A percentile compares a stretch with the other conserved stretches of the same genome.
Evolutionary conservation across 23 red algal genomes (phyloP).

Genomic region (Gracilaria caudata): DNA sequence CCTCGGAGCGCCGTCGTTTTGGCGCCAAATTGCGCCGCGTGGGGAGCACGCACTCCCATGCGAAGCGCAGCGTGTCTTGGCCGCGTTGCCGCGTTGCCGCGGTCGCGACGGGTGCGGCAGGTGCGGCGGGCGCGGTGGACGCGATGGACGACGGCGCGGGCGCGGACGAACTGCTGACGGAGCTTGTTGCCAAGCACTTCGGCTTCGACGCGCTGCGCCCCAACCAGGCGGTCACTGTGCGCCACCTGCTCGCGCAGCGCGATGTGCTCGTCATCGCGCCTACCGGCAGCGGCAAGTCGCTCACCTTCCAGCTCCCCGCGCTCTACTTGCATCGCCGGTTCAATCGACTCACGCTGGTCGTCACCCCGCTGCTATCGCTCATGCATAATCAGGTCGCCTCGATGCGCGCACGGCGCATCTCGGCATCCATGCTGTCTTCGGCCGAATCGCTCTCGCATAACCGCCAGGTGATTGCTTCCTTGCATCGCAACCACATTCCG

Average conservation of each 20-base stretch:
- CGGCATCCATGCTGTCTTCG: slow-evolving; percentile 72
- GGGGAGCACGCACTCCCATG: neutral
- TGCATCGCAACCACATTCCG: slow-evolving; percentile 38
- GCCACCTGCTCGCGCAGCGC: slow-evolving; percentile 24
- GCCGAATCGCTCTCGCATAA: slow-evolving; percentile 34
- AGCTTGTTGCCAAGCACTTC: slow-evolving; percentile 36
- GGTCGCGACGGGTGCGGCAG: neutral
- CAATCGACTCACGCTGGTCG: slow-evolving; percentile 64
- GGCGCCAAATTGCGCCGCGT: slow-evolving; percentile 1
- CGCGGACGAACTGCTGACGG: neutral
- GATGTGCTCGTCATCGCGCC: slow-evolving; percentile 69
- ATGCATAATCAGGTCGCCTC: slow-evolving; percentile 87
- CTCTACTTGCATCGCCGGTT: slow-evolving; percentile 38
- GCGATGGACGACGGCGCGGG: neutral
- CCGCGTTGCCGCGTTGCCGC: neutral
- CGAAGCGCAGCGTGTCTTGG: neutral
- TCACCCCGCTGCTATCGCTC: slow-evolving; percentile 86
- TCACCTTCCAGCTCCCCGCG: slow-evolving; percentile 73
- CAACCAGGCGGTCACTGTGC: slow-evolving; percentile 25
- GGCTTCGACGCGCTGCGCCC: slow-evolving; percentile 46
- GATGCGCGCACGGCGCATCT: slow-evolving; percentile 51
- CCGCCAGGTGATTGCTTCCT: slow-evolving; percentile 8
- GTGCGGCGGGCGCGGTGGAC: neutral
- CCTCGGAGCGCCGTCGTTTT: neutral
- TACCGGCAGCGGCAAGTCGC: slow-evolving; percentile 75